A percentile compares a stretch with the other conserved stretches of the same genome.
phyloP scores from a whole-genome alignment of 352 stramenopile genomes.

The Phytophthora crassamura region DNA sequence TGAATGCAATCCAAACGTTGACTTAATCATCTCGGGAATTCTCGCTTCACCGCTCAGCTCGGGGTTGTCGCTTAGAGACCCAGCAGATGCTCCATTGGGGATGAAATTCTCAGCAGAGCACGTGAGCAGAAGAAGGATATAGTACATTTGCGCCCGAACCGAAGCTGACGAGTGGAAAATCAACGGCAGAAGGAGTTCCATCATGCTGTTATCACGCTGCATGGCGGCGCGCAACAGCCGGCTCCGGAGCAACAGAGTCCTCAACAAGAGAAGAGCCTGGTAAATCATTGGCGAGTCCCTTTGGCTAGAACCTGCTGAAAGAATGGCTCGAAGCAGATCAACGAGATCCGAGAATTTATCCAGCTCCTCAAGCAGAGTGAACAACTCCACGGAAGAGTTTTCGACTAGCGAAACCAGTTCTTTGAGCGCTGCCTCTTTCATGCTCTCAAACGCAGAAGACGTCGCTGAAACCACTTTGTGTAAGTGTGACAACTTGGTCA shows the following conservation, averaged over 20 bases:
- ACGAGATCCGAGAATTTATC: conserved; percentile 38
- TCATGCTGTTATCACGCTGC: conserved; percentile 28
- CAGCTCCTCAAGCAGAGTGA: conserved; percentile 50
- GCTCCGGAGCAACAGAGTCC: conserved; percentile 54
- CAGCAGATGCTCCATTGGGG: background rate
- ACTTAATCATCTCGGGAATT: conserved; percentile 37
- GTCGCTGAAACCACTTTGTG: conserved; percentile 36
- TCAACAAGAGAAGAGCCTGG: conserved; percentile 44
- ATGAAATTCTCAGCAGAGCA: conserved; percentile 59
- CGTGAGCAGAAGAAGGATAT: conserved; percentile 63
- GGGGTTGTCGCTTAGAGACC: background rate
- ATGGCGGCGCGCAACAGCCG: conserved; percentile 37
- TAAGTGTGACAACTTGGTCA: conserved; percentile 40
- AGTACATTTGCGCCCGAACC: conserved; percentile 68
- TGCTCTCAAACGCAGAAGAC: conserved; percentile 27
- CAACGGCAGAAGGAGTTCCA: conserved; percentile 41
- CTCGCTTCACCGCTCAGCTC: conserved; percentile 18
- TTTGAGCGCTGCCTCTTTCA: conserved; percentile 41
- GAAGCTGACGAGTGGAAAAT: conserved; percentile 45
- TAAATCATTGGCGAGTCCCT: conserved; percentile 23
- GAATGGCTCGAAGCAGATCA: conserved; percentile 18
- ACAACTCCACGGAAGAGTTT: conserved; percentile 31
- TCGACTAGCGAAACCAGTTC: conserved; percentile 41
- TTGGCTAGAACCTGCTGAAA: conserved; percentile 12
- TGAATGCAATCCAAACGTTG: conserved; percentile 54